Evolutionary conservation across 805 yeast species (phyloP), one percentile per base, ranked within the genome.

Genomic region (Yarrowia osloensis): DNA sequence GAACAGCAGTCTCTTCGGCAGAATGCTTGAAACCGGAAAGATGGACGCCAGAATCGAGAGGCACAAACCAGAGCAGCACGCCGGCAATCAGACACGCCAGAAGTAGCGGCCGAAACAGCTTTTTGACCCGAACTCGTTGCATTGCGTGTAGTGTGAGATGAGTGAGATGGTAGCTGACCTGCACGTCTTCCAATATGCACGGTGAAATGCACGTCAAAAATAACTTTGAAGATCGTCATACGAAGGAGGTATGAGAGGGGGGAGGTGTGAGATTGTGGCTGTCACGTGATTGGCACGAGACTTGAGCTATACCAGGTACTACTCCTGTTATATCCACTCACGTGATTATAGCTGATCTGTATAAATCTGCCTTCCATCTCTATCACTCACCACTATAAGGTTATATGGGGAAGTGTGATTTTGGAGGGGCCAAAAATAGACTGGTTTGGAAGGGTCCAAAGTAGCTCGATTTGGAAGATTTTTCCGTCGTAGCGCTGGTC

Each of bases 81-180:
- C 49, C 37, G 2, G 63, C 49, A 19, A 40, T 13, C 9, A 57
- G n/a, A 26, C 49, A 39, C 19, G 63, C 63, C 49, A 57, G 28
- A 13, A 57, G 63, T n/a, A 57, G 12, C 37, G 63, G 47, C 15
- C 37, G 24, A 28, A 57, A 19, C 37, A 57, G 19, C 19, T 28
- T 39, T 37, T 28, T 13, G 22, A 57, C 13, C 15, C 49, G 28
- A 12, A 57, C 12, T 26, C 49, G 49, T 21, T 31, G 26, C 49
- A 57, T 57, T 28, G 24, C n/a, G 33, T 11, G 33, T 22, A 17
- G 35, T 17, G 31, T n/a, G 28, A 42, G 17, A 7, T 8, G 44
- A 6, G 22, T 33, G 31, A n/a, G n/a, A 28, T 5, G 31, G 7
- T 3, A 28, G 31, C n/a, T n/a, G 31, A 28, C 31, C 2, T 28